Percentiles rank a stretch among this genome's conserved stretches.
phyloP scores from a whole-genome alignment of 2,329 filamentous ascomycete genomes.

The Plenodomus tracheiphilus region DNA sequence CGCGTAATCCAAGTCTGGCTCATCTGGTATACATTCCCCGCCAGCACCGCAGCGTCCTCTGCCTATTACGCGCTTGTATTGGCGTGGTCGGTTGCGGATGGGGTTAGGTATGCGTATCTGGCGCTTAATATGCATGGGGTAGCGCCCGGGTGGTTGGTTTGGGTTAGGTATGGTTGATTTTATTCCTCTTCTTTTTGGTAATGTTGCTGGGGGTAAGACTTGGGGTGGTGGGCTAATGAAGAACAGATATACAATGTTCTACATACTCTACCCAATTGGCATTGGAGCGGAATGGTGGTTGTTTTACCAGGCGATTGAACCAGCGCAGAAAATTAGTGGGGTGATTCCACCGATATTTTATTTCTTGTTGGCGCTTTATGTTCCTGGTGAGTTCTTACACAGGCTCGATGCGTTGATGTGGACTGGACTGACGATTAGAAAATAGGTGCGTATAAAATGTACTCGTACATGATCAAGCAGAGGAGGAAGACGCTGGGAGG shows the following conservation, averaged over 20 bases:
- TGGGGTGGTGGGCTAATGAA: not conserved
- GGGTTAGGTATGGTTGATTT: slow-evolving; percentile 19
- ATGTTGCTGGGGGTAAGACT: not conserved
- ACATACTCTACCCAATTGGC: slow-evolving; percentile 28
- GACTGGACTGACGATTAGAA: too few relatives aligned
- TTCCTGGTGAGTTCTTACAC: slow-evolving; percentile 25
- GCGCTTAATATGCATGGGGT: slow-evolving; percentile 23
- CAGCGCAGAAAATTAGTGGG: slow-evolving; percentile 11
- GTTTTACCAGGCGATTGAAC: slow-evolving; percentile 19
- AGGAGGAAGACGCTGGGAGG: slow-evolving; percentile 21
- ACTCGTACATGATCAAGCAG: slow-evolving; percentile 34
- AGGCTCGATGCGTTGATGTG: too few relatives aligned
- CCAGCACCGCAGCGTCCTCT: slow-evolving; percentile 14
- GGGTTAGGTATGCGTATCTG: slow-evolving; percentile 26
- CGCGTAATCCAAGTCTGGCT: slow-evolving; percentile 36
- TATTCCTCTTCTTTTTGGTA: not conserved
- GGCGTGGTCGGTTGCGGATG: slow-evolving; percentile 29
- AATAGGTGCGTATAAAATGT: slow-evolving; percentile 30
- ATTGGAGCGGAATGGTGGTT: slow-evolving; percentile 35
- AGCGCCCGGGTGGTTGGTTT: slow-evolving; percentile 15
- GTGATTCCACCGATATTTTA: slow-evolving; percentile 21
- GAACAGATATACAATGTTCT: slow-evolving; percentile 27
- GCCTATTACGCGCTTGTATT: slow-evolving; percentile 24
- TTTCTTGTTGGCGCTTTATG: slow-evolving; percentile 25
- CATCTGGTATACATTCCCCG: slow-evolving; percentile 28